Base-by-base conservation (phyloP, 257 asterid species). In the Solanum piurae region DNA sequence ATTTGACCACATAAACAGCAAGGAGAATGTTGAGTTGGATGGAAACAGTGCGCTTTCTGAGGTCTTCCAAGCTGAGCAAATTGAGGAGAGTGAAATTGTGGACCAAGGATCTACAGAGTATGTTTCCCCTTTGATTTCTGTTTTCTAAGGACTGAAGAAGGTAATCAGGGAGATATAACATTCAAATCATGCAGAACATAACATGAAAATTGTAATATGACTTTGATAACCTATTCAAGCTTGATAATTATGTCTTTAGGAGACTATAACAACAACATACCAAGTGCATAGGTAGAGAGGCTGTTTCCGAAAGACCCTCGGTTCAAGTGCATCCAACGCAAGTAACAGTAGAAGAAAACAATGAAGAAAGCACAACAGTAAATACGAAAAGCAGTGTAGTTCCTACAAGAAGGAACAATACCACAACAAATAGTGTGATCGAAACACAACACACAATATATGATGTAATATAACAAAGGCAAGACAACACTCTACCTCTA, bases 31-130 rank as follows among this genome's bases (percentile, higher is more conserved):
- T 88, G 75, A 86, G 34, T 44, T 88, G 72, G 92, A 93, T 83
- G 92, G 91, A 13, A 90, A 58, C 83, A 88, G 89, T 76, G 60
- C 88, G 23, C 87, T 85, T 73, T 92, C 94, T 72, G 94, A 92
- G 86, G 89, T 89, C 83, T 83, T 88, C 76, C 94, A 88, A 75
- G 90, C 89, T 44, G 91, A 86, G 68, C 90, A 37, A 86, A 88
- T 85, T 36, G 92, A 88, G 83, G 92, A 90, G 89, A 27, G 84
- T 74, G 91, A 69, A 84, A 86, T 85, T 38, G 64, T 76, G 42
- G 92, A 91, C 87, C 88, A 88, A 87, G 92, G 88, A 89, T 84
- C 86, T 40, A 72, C 91, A 74, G 62, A 93, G 95, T 94, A 91
- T 13, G 88, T 66, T 66, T 38, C 52, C 66, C 72, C 64, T 55